phyloP scores from a whole-genome alignment of 306 rosid species.

The Luffa aegyptiaca region DNA sequence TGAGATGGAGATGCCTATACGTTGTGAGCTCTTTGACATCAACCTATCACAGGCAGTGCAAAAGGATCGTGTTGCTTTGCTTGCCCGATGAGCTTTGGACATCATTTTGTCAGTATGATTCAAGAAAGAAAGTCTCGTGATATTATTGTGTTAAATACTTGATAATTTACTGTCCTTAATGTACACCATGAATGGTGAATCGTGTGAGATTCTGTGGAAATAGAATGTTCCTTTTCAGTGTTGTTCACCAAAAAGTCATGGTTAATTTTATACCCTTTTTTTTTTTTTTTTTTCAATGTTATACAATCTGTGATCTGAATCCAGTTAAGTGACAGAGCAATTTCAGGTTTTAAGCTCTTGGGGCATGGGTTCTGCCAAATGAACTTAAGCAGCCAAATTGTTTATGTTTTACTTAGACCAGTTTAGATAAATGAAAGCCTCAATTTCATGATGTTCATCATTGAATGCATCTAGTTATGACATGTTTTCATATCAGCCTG shows the following conservation, averaged over 20 bases:
- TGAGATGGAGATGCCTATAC: constrained; percentile 97
- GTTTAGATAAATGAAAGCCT: background rate
- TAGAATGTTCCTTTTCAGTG: background rate
- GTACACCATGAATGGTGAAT: background rate
- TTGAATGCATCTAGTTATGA: background rate
- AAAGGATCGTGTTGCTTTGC: constrained; percentile 71
- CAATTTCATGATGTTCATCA: background rate
- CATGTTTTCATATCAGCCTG: background rate
- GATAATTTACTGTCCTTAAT: background rate
- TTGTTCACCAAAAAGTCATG: background rate
- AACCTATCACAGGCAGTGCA: constrained; percentile 64
- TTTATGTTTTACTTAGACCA: background rate
- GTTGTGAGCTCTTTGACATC: constrained; percentile 88
- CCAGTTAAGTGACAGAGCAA: background rate
- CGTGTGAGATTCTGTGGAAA: background rate
- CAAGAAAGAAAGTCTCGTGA: background rate
- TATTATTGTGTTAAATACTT: background rate
- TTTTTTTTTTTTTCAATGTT: background rate
- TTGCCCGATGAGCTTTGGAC: constrained; percentile 42
- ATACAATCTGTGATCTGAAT: background rate
- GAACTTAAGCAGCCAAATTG: background rate
- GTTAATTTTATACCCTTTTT: background rate
- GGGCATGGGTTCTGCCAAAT: background rate
- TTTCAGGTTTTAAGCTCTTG: background rate
- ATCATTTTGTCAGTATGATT: constrained; percentile 7